Evolutionary conservation across 1,284 basidiomycete species (phyloP).

Genomic region (Tranzscheliella williamsii): DNA sequence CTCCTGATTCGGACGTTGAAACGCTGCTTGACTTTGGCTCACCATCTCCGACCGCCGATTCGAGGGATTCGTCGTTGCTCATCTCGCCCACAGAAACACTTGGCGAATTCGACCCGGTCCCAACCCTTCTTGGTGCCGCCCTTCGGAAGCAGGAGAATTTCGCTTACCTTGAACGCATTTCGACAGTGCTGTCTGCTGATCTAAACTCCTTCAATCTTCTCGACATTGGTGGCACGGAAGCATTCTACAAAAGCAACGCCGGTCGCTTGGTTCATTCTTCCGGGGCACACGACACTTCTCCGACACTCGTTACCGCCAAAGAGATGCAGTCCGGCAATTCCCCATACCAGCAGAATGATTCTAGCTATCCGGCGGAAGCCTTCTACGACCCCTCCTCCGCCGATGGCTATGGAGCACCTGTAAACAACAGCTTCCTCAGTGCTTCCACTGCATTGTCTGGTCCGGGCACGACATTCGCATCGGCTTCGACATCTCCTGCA

Average conservation of each 20-base stretch:
- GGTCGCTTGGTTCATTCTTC: too few species aligned
- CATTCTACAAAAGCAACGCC: too few species aligned
- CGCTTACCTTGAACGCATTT: constrained; percentile 21
- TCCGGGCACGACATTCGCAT: constrained; percentile 1
- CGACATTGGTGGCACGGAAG: constrained; percentile 6
- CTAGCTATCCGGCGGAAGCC: constrained; percentile 3
- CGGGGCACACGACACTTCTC: not conserved
- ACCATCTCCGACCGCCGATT: not conserved
- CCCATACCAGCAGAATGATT: not conserved
- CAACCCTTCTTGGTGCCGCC: not conserved
- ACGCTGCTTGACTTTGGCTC: constrained; percentile 28
- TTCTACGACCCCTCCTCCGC: constrained; percentile 41
- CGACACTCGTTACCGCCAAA: constrained; percentile 1
- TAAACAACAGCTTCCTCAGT: constrained; percentile 18
- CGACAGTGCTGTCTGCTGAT: constrained; percentile 22
- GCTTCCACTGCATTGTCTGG: constrained; percentile 7
- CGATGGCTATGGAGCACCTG: constrained; percentile 33
- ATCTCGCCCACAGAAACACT: constrained; percentile 21
- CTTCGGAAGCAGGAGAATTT: constrained; percentile 3
- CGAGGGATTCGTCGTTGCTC: constrained; percentile 4
- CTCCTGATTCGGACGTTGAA: constrained; percentile 27
- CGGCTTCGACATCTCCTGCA: constrained; percentile 3
- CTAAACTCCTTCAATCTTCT: constrained; percentile 30
- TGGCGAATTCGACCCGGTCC: not conserved
- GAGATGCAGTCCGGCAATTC: constrained; percentile 1